Evolutionary conservation across 1,139 yeast species (phyloP).

Genomic region (Debaryomyces subglobosus): DNA sequence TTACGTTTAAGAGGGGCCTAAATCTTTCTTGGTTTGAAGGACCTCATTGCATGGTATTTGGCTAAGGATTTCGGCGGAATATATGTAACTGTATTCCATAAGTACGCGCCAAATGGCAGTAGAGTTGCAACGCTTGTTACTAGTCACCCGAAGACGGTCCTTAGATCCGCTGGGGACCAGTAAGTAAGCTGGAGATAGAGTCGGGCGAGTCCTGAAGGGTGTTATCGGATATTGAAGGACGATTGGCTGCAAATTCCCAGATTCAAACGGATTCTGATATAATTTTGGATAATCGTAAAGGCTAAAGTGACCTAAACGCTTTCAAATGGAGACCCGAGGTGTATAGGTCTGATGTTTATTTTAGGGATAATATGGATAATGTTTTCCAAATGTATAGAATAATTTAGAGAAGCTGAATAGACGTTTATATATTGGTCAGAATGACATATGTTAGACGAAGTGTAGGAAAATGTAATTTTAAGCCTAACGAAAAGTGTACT

Average conservation of each 20-base stretch:
- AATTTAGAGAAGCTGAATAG: slow-evolving; percentile 1
- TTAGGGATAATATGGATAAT: neutral
- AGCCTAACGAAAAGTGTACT: neutral
- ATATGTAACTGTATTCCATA: neutral
- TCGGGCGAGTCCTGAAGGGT: neutral
- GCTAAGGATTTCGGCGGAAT: neutral
- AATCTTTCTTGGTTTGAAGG: neutral
- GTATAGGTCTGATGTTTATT: neutral
- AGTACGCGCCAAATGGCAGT: neutral
- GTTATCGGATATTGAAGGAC: neutral
- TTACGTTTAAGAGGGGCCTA: neutral
- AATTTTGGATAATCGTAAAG: neutral
- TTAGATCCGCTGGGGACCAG: no score
- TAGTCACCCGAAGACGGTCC: neutral
- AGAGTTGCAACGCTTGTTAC: neutral
- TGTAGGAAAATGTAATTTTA: slow-evolving; percentile 2
- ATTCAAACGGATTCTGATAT: neutral
- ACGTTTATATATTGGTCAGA: neutral
- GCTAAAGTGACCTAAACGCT: neutral
- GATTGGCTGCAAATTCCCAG: neutral
- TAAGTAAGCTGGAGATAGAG: no score
- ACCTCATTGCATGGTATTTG: neutral
- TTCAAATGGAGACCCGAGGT: neutral
- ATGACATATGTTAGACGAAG: neutral
- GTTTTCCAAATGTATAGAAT: slow-evolving; percentile 4